Percentiles rank a stretch among this genome's conserved stretches.
phyloP scores from a whole-genome alignment of 78 protist species.

The Blattamonas nauphoetae region DNA sequence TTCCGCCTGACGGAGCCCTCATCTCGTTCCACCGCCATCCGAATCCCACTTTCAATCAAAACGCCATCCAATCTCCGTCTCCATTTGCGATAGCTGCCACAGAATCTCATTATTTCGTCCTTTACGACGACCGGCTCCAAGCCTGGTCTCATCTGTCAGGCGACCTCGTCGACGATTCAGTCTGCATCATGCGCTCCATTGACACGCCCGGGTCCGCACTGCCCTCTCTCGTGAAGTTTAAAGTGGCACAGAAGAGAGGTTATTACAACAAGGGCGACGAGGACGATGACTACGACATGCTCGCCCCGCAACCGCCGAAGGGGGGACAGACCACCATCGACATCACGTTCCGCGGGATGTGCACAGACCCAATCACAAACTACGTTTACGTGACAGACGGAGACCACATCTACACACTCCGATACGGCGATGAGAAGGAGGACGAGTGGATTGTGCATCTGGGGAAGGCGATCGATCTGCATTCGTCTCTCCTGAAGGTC shows the following conservation, averaged over 20 bases:
- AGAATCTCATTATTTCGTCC: background rate
- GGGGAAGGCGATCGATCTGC: background rate
- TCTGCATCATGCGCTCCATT: background rate
- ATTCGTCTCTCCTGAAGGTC: background rate
- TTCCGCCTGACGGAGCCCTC: background rate
- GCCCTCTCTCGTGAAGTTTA: background rate
- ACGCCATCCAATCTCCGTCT: background rate
- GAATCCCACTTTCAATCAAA: background rate
- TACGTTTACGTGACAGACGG: background rate
- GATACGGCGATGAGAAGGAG: background rate
- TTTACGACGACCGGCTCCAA: constrained; percentile 1
- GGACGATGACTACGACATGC: background rate
- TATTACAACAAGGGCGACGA: background rate
- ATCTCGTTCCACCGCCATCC: background rate
- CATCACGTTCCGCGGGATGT: background rate
- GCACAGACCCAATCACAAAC: background rate
- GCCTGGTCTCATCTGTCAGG: background rate
- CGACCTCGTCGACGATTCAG: background rate
- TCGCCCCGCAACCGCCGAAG: too few species aligned
- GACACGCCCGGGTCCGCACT: background rate
- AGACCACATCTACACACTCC: background rate
- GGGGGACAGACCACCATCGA: background rate
- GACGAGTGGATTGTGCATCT: background rate
- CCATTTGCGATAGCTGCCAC: background rate
- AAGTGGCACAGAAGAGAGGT: too few species aligned